Conservation (phyloP, 1,284 basidiomycete genomes). For the Tremellales sp. region DNA sequence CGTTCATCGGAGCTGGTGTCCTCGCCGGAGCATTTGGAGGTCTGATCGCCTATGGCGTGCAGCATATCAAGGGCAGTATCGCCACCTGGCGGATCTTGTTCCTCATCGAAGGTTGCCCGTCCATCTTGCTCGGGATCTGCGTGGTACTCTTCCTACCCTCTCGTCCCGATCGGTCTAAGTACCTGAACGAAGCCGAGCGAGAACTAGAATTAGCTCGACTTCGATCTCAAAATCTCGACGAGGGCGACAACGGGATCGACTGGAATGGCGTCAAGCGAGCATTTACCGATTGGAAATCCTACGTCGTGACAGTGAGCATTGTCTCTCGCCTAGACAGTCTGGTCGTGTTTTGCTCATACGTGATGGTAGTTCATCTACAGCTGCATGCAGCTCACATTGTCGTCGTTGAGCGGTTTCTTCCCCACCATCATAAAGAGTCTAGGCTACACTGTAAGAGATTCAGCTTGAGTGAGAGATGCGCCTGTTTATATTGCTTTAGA, state of each 20-base stretch:
- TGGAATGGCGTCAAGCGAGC: constrained; percentile 53
- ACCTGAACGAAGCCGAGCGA: constrained; percentile 66
- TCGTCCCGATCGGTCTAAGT: constrained; percentile 67
- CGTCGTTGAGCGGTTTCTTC: constrained; percentile 70
- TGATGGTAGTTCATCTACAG: constrained; percentile 60
- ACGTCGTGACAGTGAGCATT: too few species aligned
- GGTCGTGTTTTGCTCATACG: neutral
- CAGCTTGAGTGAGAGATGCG: too few species aligned
- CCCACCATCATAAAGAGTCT: constrained; percentile 68
- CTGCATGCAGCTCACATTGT: constrained; percentile 69
- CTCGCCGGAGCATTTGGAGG: constrained; percentile 32
- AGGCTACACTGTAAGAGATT: constrained; percentile 53
- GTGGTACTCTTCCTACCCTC: constrained; percentile 64
- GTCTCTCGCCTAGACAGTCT: too few species aligned
- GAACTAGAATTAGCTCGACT: constrained; percentile 65
- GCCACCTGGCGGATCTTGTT: constrained; percentile 9
- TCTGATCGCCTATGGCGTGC: constrained; percentile 19
- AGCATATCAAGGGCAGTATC: constrained; percentile 19
- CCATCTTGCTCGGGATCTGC: constrained; percentile 59
- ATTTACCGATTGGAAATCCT: constrained; percentile 57
- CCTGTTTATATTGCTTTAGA: neutral
- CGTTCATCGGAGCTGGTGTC: constrained; percentile 42
- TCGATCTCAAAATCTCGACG: constrained; percentile 64
- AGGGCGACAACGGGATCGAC: constrained; percentile 45
- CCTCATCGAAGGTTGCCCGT: constrained; percentile 56